Base-by-base conservation (phyloP, 495 filamentous ascomycete genomes). In the Podospora pseudopauciseta region DNA sequence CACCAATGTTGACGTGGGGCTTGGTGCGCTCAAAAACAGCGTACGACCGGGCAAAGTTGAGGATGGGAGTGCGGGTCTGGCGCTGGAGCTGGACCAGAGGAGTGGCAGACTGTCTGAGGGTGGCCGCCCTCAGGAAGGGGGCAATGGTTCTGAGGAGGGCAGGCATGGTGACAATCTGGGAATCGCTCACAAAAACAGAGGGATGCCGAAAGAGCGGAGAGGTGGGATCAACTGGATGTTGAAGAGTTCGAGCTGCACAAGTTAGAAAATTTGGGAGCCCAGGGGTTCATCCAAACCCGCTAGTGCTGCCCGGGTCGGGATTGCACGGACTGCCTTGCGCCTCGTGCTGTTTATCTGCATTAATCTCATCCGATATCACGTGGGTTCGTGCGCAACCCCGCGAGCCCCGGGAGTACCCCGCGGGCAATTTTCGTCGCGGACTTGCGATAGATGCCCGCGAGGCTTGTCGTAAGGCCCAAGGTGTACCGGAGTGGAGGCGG, bases 1-100 rank as follows among this genome's bases (percentile, higher is more conserved):
- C 84, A 72, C 92, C 95, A 75, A 99, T 94, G 82, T 99, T 99
- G 70, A 98, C 93, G 77, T 99, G 95, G 64, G 96, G 95, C 85
- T 98, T 99, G 77, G 84, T 90, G 70, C 95, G 88, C 86, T 96
- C 87, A 78, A 90, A 99, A 72, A 87, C 89, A 63, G 92, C 93
- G 75, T 95, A 88, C 72, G 87, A 85, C 74, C 92, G 85, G 72
- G 82, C 84, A 78, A 87, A 82, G 81, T 90, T 88, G 76, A 87
- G 84, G 75, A 89, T 84, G 70, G 83, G 83, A 70, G 85, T 85
- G 68, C 92, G 85, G 77, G 89, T 87, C 80, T 90, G 87, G 79
- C 81, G 81, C 83, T 80, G 79, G 77, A 78, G 80, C 80, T 83
- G 76, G 81, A 81, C 75, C 65, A 92, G 81, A 34, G 89, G 91